These are phyloP conservation scores for Brassica cretica DNA, from an alignment of 345 rosid genomes.

Conservation along the genomic window DNA sequence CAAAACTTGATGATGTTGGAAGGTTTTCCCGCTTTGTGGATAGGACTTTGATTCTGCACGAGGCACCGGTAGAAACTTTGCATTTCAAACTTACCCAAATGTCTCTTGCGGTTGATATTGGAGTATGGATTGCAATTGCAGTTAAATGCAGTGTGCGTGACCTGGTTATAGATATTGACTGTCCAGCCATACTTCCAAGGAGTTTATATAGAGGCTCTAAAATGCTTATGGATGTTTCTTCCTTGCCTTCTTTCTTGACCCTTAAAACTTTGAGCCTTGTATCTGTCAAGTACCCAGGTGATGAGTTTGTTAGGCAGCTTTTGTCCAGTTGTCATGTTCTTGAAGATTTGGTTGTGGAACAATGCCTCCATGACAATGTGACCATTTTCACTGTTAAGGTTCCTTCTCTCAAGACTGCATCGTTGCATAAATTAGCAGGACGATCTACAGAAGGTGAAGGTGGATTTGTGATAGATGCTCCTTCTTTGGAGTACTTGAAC, in stretches of 20 bases:
- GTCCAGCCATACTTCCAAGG: background rate
- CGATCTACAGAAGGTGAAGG: background rate
- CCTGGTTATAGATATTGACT: background rate
- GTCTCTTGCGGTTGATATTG: background rate
- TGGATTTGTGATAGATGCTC: background rate
- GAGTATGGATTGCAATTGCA: background rate
- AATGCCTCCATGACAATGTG: background rate
- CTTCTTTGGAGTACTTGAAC: background rate
- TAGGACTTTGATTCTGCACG: constrained; percentile 21
- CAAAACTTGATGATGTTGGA: background rate
- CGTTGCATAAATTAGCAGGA: background rate
- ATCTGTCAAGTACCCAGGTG: background rate
- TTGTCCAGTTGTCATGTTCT: constrained; percentile 7
- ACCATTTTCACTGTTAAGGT: background rate
- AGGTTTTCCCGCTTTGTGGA: constrained; percentile 14
- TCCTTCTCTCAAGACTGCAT: background rate
- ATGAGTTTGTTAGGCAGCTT: background rate
- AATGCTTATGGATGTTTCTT: background rate
- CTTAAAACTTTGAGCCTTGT: background rate
- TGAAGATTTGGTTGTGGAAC: background rate
- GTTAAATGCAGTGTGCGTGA: background rate
- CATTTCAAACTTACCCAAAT: background rate
- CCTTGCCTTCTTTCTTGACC: background rate
- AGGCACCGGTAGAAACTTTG: constrained; percentile 7
- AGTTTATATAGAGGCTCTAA: background rate